A percentile compares a stretch with the other conserved stretches of the same genome.
Conservation (phyloP, 2,329 filamentous ascomycete genomes). For the Trichoderma atroviride region DNA sequence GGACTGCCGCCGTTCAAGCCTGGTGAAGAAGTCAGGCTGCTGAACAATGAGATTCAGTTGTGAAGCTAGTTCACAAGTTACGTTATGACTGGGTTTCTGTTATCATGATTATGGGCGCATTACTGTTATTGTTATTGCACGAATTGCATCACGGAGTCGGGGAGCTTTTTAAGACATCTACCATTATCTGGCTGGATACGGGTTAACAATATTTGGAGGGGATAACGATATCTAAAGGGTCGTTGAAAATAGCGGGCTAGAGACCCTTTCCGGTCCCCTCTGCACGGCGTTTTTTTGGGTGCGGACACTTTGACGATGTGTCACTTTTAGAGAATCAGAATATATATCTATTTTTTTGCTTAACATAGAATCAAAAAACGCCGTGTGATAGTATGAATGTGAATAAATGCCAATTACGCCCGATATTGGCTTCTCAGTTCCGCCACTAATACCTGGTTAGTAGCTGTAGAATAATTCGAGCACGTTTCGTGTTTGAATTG, state of each 20-base stretch:
- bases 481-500: not conserved
- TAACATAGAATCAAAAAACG: not conserved
- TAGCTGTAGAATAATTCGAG: not conserved
- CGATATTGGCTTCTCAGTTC: not conserved
- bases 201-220: conserved; percentile 15
- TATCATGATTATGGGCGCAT: conserved; percentile 18
- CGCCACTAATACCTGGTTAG: not conserved
- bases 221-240: not conserved
- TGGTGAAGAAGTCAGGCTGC: conserved; percentile 85
- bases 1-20: conserved; percentile 95
- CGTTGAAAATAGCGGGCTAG: conserved; percentile 11
- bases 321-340: conserved; percentile 19
- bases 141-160: conserved; percentile 18
- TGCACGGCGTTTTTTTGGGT: conserved; percentile 19
- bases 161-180: conserved; percentile 2
- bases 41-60: conserved; percentile 85
- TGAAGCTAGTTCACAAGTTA: conserved; percentile 42
- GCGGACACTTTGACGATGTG: not conserved
- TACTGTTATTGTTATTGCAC: not conserved
- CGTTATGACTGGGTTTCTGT: conserved; percentile 1
- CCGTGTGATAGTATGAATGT: not conserved
- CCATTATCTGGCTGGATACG: conserved; percentile 24
- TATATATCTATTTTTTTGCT: not conserved
- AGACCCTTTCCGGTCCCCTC: not conserved
- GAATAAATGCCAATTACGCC: not conserved